A percentile compares a stretch with the other conserved stretches of the same genome.
Conservation (phyloP, 305 asterid species). For the Fraxinus baroniana region DNA sequence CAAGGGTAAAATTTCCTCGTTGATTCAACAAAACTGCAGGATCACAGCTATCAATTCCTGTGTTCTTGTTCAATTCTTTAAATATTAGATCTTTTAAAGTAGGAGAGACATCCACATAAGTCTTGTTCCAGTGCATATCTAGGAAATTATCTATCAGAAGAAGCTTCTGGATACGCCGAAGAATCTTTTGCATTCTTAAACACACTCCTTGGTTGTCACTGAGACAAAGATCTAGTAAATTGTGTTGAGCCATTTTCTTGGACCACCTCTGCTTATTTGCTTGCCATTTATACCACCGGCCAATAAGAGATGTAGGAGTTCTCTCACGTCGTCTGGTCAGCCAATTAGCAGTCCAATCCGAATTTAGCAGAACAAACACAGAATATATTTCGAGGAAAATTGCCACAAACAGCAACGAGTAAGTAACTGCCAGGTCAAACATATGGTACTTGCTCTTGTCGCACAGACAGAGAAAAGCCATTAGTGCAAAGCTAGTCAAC, state of each 20-base stretch:
- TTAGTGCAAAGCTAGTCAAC: constrained; percentile 16
- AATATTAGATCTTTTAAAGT: constrained; percentile 33
- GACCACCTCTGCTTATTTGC: constrained; percentile 43
- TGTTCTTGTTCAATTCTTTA: constrained; percentile 2
- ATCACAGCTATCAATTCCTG: neutral
- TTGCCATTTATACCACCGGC: neutral
- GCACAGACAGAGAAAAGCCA: constrained; percentile 24
- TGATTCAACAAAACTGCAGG: constrained; percentile 10
- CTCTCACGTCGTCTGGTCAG: constrained; percentile 6
- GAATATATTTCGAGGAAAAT: constrained; percentile 40
- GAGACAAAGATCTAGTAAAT: constrained; percentile 33
- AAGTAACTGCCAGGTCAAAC: constrained; percentile 38
- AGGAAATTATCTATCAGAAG: constrained; percentile 21
- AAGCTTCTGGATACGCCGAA: constrained; percentile 18
- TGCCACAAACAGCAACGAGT: constrained; percentile 37
- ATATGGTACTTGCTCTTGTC: constrained; percentile 12
- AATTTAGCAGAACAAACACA: neutral
- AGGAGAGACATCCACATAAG: neutral
- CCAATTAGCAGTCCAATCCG: constrained; percentile 36
- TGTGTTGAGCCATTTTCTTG: constrained; percentile 41
- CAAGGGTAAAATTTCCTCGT: constrained; percentile 23
- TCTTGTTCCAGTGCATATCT: constrained; percentile 30
- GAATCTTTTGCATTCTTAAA: neutral
- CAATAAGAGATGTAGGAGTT: neutral
- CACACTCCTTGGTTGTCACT: constrained; percentile 15